phyloP scores from a whole-genome alignment of 1,284 basidiomycete genomes.

The Ceratobasidium sp. region DNA sequence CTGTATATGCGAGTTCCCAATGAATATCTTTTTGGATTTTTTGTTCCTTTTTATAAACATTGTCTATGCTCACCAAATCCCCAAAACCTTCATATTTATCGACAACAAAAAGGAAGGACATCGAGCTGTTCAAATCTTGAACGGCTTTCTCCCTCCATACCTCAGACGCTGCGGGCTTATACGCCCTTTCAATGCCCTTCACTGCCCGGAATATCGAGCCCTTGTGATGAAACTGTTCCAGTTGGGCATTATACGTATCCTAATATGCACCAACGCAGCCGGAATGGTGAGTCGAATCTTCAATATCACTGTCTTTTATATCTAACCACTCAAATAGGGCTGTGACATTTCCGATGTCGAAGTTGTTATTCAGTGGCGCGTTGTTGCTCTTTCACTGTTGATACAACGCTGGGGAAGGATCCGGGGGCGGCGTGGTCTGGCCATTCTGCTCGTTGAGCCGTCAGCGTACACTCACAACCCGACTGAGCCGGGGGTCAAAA shows the following conservation, averaged over 20 bases:
- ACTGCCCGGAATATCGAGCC: neutral
- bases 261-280: conserved; percentile 55
- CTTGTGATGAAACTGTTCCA: conserved; percentile 43
- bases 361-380: conserved; percentile 55
- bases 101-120: conserved; percentile 25
- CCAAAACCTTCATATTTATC: conserved; percentile 16
- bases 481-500: neutral
- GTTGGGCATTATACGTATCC: conserved; percentile 49
- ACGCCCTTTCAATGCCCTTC: conserved; percentile 27
- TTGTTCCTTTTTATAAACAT: conserved; percentile 49
- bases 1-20: conserved; percentile 55
- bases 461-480: conserved; percentile 1
- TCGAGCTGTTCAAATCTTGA: neutral
- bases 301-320: no score
- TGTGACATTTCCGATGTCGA: conserved; percentile 55
- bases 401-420: conserved; percentile 50
- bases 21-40: conserved; percentile 55
- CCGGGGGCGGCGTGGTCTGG: neutral
- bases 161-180: conserved; percentile 2
- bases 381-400: conserved; percentile 50
- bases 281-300: conserved; percentile 56
- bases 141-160: neutral
- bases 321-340: conserved; percentile 48
- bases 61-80: neutral
- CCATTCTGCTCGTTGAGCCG: conserved; percentile 15